Percentiles rank a stretch among this genome's conserved stretches.
Evolutionary conservation across 2,329 filamentous ascomycete species (phyloP).

Genomic region (Huntiella decipiens): DNA sequence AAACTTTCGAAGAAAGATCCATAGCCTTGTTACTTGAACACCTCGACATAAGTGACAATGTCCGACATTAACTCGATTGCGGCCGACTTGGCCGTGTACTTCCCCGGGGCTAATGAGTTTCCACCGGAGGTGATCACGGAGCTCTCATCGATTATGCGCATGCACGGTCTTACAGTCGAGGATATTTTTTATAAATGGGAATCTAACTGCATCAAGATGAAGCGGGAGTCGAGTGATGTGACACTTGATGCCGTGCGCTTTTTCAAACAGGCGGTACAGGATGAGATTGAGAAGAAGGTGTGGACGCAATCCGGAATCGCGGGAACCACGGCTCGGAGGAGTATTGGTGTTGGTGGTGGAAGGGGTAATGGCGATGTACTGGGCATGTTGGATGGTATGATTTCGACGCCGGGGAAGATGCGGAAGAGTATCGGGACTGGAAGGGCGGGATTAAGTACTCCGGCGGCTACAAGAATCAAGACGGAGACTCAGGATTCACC

Average conservation of each 20-base stretch:
- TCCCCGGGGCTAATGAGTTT: slow-evolving; percentile 41
- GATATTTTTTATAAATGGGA: slow-evolving; percentile 99
- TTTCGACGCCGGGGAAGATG: slow-evolving; percentile 32
- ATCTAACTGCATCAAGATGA: slow-evolving; percentile 90
- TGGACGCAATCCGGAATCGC: slow-evolving; percentile 21
- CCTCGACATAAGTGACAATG: slow-evolving; percentile 2
- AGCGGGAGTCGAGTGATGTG: slow-evolving; percentile 49
- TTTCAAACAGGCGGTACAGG: slow-evolving; percentile 76
- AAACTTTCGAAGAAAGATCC: background rate
- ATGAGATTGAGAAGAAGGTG: slow-evolving; percentile 59
- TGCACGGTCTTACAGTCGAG: slow-evolving; percentile 63
- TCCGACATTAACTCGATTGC: slow-evolving; percentile 3
- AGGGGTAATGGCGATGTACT: background rate
- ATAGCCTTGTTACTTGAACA: background rate
- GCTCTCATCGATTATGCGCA: slow-evolving; percentile 65
- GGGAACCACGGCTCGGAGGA: slow-evolving; percentile 14
- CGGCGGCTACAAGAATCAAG: slow-evolving; percentile 28
- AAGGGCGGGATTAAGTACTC: slow-evolving; percentile 26
- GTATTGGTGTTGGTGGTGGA: background rate
- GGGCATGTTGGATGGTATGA: slow-evolving; percentile 38
- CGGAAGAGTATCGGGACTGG: slow-evolving; percentile 15
- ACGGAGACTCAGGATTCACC: slow-evolving; percentile 20
- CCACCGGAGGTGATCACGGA: slow-evolving; percentile 63
- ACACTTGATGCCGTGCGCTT: slow-evolving; percentile 52
- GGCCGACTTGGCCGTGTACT: slow-evolving; percentile 26